A percentile compares a stretch with the other conserved stretches of the same genome.
Conservation (phyloP, 768 basidiomycete species). For the Chalciporus piperatus region DNA sequence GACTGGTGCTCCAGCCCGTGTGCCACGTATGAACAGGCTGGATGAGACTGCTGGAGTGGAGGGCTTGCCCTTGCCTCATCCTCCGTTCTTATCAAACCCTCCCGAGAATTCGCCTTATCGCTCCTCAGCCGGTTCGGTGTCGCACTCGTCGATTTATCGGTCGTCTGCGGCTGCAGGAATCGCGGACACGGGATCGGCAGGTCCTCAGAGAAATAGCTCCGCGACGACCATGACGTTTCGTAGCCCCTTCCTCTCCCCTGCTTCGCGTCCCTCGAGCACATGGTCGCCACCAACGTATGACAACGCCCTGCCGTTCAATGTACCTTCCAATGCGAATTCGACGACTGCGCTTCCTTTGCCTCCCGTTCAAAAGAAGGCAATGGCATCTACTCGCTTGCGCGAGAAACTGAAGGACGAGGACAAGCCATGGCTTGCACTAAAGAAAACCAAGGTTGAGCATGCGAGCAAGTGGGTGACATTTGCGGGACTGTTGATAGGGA, state of each 20-base stretch:
- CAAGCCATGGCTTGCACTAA: slow-evolving; percentile 46
- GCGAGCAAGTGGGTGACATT: slow-evolving; percentile 51
- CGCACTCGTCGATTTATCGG: slow-evolving; percentile 31
- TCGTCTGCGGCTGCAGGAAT: slow-evolving; percentile 22
- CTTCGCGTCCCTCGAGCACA: slow-evolving; percentile 58
- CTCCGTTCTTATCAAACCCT: slow-evolving; percentile 41
- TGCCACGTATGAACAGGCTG: slow-evolving; percentile 18
- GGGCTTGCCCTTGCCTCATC: slow-evolving; percentile 41
- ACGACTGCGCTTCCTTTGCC: slow-evolving; percentile 38
- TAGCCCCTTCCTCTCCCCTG: slow-evolving; percentile 66
- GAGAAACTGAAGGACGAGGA: slow-evolving; percentile 47
- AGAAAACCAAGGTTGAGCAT: slow-evolving; percentile 26
- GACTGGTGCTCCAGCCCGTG: slow-evolving; percentile 17
- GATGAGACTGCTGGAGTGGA: slow-evolving; percentile 12
- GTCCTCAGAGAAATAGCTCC: slow-evolving; percentile 40
- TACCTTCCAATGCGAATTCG: slow-evolving; percentile 28
- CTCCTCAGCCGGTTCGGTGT: slow-evolving; percentile 22
- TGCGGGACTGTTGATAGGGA: slow-evolving; percentile 39
- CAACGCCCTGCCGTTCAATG: slow-evolving; percentile 24
- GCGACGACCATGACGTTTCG: slow-evolving; percentile 52
- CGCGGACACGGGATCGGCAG: slow-evolving; percentile 5
- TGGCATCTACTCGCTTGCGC: slow-evolving; percentile 48
- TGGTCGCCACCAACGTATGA: slow-evolving; percentile 58
- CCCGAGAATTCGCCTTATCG: slow-evolving; percentile 41
- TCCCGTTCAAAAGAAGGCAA: slow-evolving; percentile 35